A percentile compares a stretch with the other conserved stretches of the same genome.
Evolutionary conservation across 2,329 filamentous ascomycete species (phyloP).

Genomic region (Claviceps pazoutovae): DNA sequence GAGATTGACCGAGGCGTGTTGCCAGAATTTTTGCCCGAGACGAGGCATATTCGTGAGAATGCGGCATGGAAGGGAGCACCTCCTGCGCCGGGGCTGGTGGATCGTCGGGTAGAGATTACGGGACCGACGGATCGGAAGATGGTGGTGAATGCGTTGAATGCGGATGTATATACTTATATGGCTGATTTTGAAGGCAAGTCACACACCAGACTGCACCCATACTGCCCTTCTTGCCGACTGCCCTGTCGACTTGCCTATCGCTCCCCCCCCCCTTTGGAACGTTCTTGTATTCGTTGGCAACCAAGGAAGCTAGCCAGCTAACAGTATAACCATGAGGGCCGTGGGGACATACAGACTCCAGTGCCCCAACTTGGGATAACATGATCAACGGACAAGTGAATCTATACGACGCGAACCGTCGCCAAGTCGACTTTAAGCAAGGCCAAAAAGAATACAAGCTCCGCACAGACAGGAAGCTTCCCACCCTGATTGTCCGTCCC

Average conservation of each 20-base stretch:
- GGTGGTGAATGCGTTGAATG: constrained; percentile 94
- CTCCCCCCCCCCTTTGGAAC: no score
- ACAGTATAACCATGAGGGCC: no score
- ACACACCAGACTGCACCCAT: neutral
- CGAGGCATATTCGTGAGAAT: constrained; percentile 87
- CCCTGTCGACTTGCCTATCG: no score
- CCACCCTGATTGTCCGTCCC: constrained; percentile 86
- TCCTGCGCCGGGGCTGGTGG: constrained; percentile 81
- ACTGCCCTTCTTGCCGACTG: no score
- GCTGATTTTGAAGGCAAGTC: constrained; percentile 86
- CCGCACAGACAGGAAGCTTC: constrained; percentile 69
- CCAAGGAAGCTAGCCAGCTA: no score
- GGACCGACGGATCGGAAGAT: constrained; percentile 97
- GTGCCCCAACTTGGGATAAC: constrained; percentile 94
- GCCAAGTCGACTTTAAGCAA: constrained; percentile 91
- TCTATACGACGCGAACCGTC: constrained; percentile 88
- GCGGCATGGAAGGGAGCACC: constrained; percentile 84
- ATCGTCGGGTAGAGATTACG: constrained; percentile 92
- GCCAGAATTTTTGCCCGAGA: constrained; percentile 92
- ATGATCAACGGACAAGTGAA: constrained; percentile 99
- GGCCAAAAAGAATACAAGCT: constrained; percentile 96
- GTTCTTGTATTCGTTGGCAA: no score
- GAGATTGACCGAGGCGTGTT: constrained; percentile 83
- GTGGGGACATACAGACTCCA: constrained; percentile 52
- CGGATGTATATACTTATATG: constrained; percentile 98